Evolutionary conservation across 2,329 filamentous ascomycete genomes (phyloP).

Genomic region (Scedosporium minutisporum): DNA sequence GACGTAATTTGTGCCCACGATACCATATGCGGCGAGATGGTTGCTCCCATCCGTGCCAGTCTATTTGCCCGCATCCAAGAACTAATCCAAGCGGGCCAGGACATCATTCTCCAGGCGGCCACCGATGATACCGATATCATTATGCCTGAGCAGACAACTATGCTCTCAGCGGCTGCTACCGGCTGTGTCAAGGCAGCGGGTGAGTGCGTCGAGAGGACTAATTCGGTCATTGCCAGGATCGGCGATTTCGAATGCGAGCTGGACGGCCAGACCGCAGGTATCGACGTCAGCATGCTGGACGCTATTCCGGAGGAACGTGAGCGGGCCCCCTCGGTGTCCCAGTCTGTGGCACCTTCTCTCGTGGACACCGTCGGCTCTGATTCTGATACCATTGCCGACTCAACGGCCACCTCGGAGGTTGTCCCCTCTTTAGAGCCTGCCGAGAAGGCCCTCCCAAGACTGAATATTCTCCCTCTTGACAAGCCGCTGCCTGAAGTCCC

Average conservation of each 20-base stretch:
- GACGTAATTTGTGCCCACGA: slow-evolving; percentile 76
- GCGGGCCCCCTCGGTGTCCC: slow-evolving; percentile 3
- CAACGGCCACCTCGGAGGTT: slow-evolving; percentile 20
- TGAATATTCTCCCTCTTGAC: slow-evolving; percentile 40
- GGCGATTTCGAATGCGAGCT: slow-evolving; percentile 86
- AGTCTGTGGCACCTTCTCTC: slow-evolving; percentile 20
- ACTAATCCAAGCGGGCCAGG: slow-evolving; percentile 69
- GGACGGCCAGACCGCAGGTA: slow-evolving; percentile 41
- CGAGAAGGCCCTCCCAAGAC: slow-evolving; percentile 15
- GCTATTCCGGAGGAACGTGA: slow-evolving; percentile 20
- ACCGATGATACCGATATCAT: slow-evolving; percentile 68
- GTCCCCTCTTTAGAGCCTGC: slow-evolving; percentile 9
- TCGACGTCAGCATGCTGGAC: slow-evolving; percentile 45
- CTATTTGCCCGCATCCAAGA: slow-evolving; percentile 76
- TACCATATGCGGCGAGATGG: slow-evolving; percentile 51
- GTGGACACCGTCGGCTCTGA: slow-evolving; percentile 24
- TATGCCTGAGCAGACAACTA: slow-evolving; percentile 67
- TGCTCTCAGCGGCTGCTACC: slow-evolving; percentile 69
- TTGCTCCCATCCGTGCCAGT: slow-evolving; percentile 59
- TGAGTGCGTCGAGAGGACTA: slow-evolving; percentile 82
- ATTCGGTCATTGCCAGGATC: slow-evolving; percentile 74
- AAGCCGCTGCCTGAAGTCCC: slow-evolving; percentile 63
- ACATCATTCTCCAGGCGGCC: slow-evolving; percentile 63
- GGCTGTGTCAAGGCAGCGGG: slow-evolving; percentile 83
- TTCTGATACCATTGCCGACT: slow-evolving; percentile 27